Base-by-base conservation (phyloP, 805 yeast genomes). In the Pichia sporocuriosa region DNA sequence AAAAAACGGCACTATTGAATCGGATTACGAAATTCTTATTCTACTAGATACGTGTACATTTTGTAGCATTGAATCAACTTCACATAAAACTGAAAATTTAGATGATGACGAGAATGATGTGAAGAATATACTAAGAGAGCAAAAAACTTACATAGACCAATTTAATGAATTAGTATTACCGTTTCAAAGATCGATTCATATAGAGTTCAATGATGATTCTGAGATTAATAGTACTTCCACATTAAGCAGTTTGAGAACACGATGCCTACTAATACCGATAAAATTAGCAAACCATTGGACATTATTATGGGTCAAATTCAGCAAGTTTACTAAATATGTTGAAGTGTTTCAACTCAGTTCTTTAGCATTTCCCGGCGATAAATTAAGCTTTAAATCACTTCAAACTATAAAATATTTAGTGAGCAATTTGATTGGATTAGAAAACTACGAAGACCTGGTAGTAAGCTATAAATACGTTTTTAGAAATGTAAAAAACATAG, bases 281-380 rank as follows among this genome's bases (percentile, higher is more conserved):
- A 51, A 51, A 28, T 32, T 49, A 17, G 39, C 46, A 5, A 32
- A 47, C n/a, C 29, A 38, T 16, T 58, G 61, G 61, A 43, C 59
- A 2, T 39, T 55, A 19, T 35, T 58, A 3, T 58, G 62, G 62
- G 40, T 57, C 10, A 49, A 54, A 31, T 51, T 57, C 24, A 40
- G 39, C n/a, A 42, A 42, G 31, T 28, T 43, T 32, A 33, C 15
- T 13, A 40, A 48, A 31, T 52, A 34, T 24, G 49, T 51, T 4
- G 44, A 49, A 30, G 44, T 56, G 12, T 42, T 42, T 32, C 62
- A 58, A 36, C 23, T 58, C 5, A 58, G 56, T 40, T 41, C 55
- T 3, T 49, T 46, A 19, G 52, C 53, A 15, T 17, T 9, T 20
- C 31, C 25, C 6, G 10, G 19, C 2, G 39, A 43, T 20, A 38